Base-by-base conservation (phyloP, 371 early-diverging fungal genomes). In the Parasitella parasitica region DNA sequence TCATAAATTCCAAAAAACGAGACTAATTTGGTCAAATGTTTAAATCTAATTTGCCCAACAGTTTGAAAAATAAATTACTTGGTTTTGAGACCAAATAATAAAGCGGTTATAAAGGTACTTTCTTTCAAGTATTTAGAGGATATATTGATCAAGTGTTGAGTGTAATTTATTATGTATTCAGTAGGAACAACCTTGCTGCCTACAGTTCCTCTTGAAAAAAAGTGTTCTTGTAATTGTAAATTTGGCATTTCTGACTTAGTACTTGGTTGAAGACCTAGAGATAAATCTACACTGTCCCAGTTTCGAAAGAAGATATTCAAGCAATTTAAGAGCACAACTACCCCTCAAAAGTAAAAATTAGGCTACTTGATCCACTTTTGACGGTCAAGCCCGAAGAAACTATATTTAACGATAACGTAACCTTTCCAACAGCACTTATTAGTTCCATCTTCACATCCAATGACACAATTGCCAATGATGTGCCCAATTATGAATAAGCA, bases 371-470 rank as follows among this genome's bases (percentile, higher is more conserved):
- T 41, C 34, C 60, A 60, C 60, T 26, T 53, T 60, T 60, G 60
- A 60, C 37, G 60, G 60, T 52, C 60, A 53, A 60, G 22, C 60
- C 60, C 60, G 60, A 60, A 60, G 41, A 60, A 60, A 60, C 22
- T 6, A 38, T 52, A 52, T 52, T 53, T 30, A 52, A 30, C 32
- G 60, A 60, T 52, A 41, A 11, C 16, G 41, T 52, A 60, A 38
- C 60, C 53, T 41, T 60, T 52, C 41, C 60, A 60, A 60, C 52
- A 60, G 41, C 52, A 60, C 60, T 52, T 35, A 36, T n/a, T 51
- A 59, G 59, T 59, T 59, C 59, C 59, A 51, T 59, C 52, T 60
- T 60, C 60, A 53, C 52, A 52, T 60, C n/a, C 43, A 60, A 53
- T 39, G 41, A 39, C 20, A 60, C 20, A 22, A 22, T 5, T 51